Percentiles rank a stretch among this genome's conserved stretches.
Evolutionary conservation across 495 filamentous ascomycete genomes (phyloP).

Genomic region (Penicillium angulare): DNA sequence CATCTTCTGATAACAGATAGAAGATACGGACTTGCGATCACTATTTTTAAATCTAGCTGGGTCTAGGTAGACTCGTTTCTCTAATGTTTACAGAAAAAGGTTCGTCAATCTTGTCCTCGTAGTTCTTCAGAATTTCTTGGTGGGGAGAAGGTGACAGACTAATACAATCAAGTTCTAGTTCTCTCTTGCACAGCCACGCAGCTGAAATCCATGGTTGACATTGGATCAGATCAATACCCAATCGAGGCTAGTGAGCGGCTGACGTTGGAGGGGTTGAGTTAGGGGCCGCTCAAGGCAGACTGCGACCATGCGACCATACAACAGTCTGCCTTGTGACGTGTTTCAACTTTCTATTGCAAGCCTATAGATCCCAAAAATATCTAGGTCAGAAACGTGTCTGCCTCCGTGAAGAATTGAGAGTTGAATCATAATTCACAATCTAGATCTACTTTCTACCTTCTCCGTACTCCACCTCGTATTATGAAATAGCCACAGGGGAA

Average conservation of each 20-base stretch:
- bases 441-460: too few species aligned
- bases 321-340: neutral
- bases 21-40: neutral
- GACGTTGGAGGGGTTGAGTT: neutral
- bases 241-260: neutral
- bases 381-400: conserved; percentile 9
- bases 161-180: conserved; percentile 1
- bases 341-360: too few species aligned
- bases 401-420: neutral
- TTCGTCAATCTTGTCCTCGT: too few species aligned
- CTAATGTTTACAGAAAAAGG: too few species aligned
- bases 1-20: neutral
- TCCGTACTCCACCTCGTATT: too few species aligned
- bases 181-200: conserved; percentile 35
- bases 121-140: too few species aligned
- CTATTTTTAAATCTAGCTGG: neutral
- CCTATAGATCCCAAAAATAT: conserved; percentile 1
- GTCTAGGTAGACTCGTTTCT: too few species aligned
- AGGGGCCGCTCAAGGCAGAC: conserved; percentile 18
- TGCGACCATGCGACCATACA: neutral
- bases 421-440: too few species aligned
- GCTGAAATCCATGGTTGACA: conserved; percentile 19
- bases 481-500: too few species aligned
- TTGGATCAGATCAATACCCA: conserved; percentile 10
- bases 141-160: conserved; percentile 1